phyloP scores from a whole-genome alignment of 1,284 basidiomycete species.

The Leccinum pachyderme region DNA sequence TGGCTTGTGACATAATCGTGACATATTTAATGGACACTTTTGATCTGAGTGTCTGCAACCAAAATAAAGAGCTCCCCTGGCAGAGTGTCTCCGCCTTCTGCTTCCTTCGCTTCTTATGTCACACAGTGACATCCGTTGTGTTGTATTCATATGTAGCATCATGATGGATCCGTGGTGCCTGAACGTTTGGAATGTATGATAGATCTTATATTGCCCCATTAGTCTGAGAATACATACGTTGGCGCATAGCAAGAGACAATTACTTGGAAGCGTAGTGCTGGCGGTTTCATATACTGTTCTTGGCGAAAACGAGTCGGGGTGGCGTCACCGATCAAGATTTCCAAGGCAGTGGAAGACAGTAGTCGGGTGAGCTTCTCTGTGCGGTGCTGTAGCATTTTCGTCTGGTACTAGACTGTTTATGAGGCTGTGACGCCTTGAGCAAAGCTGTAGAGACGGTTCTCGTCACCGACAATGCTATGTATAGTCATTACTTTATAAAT shows the following conservation, averaged over 20 bases:
- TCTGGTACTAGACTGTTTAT: not conserved
- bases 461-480: too few species aligned
- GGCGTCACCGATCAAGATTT: not conserved
- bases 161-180: not conserved
- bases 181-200: not conserved
- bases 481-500: not conserved
- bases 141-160: not conserved
- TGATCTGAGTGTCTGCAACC: slow-evolving; percentile 3
- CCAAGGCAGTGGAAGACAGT: not conserved
- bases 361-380: not conserved
- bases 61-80: slow-evolving; percentile 60
- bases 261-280: too few species aligned
- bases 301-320: not conserved
- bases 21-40: too few species aligned
- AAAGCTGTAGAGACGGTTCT: too few species aligned
- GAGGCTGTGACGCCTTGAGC: not conserved
- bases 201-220: too few species aligned
- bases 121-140: too few species aligned
- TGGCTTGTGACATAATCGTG: too few species aligned
- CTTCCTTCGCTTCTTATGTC: slow-evolving; percentile 77
- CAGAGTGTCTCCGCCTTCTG: slow-evolving; percentile 84
- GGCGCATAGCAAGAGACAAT: too few species aligned
- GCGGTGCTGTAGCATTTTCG: not conserved
- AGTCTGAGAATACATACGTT: not conserved
- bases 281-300: not conserved